These are phyloP conservation scores for Candida pseudoglaebosa DNA, from an alignment of 805 yeast species.

Conservation along the genomic window DNA sequence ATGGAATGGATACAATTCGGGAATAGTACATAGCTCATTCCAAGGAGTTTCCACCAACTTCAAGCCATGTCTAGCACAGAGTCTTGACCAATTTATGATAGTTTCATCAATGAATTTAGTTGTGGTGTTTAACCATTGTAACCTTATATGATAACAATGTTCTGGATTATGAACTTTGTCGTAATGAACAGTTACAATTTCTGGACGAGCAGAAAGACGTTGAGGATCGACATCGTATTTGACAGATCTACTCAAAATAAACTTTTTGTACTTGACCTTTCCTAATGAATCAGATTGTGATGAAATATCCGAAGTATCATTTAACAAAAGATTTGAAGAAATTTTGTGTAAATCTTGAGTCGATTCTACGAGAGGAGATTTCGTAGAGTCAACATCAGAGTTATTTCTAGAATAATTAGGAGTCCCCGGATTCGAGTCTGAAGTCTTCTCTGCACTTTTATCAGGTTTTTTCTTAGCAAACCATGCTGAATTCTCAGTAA, in stretches of 20 bases:
- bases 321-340: conserved; percentile 10
- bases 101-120: conserved; percentile 50
- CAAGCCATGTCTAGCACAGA: conserved; percentile 83
- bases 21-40: conserved; percentile 76
- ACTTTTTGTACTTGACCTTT: conserved; percentile 28
- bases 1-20: conserved; percentile 79
- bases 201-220: conserved; percentile 69
- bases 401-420: conserved; percentile 17
- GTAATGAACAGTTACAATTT: conserved; percentile 76
- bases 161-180: conserved; percentile 92
- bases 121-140: conserved; percentile 92
- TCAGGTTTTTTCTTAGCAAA: conserved; percentile 23
- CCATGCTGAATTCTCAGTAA: conserved; percentile 30
- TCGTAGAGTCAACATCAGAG: conserved; percentile 25
- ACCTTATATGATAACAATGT: conserved; percentile 84
- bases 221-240: conserved; percentile 73
- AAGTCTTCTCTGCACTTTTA: conserved; percentile 8
- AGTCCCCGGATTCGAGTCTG: conserved; percentile 4
- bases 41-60: conserved; percentile 83
- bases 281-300: conserved; percentile 24
- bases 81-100: conserved; percentile 59
- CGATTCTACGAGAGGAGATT: conserved; percentile 21
- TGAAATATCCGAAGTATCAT: conserved; percentile 17
- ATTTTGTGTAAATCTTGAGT: conserved; percentile 21
- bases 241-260: conserved; percentile 64